phyloP scores from a whole-genome alignment of 1,284 basidiomycete species.

The Porogramme epimiltina region DNA sequence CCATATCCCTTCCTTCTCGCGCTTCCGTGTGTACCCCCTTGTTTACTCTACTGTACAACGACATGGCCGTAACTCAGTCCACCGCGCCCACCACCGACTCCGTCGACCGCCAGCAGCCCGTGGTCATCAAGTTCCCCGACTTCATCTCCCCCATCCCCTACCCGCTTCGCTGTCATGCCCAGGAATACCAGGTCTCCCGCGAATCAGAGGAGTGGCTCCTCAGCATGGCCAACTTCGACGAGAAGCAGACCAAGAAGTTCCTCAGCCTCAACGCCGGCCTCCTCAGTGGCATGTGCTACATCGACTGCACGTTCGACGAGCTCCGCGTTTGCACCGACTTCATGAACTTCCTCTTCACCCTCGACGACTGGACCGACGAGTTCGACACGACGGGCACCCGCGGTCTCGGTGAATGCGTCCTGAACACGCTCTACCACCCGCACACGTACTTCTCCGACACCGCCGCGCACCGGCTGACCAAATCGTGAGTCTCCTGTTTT shows the following conservation, averaged over 20 bases:
- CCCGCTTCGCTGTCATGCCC: conserved; percentile 22
- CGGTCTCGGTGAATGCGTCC: conserved; percentile 32
- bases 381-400: conserved; percentile 35
- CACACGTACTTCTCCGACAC: conserved; percentile 22
- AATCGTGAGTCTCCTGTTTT: conserved; percentile 20
- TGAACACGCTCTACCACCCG: conserved; percentile 33
- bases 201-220: conserved; percentile 26
- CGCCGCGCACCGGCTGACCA: conserved; percentile 22
- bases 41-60: conserved; percentile 14
- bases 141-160: conserved; percentile 25
- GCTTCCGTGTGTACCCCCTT: conserved; percentile 12
- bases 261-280: conserved; percentile 26
- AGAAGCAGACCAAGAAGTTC: conserved; percentile 26
- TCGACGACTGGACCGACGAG: conserved; percentile 34
- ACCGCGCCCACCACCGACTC: neutral
- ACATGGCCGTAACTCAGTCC: conserved; percentile 16
- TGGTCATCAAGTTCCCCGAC: conserved; percentile 24
- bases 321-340: conserved; percentile 34
- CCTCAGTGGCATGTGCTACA: conserved; percentile 31
- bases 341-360: conserved; percentile 38
- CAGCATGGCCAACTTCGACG: conserved; percentile 26
- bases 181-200: conserved; percentile 22
- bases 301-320: conserved; percentile 31
- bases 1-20: conserved; percentile 17
- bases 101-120: neutral